Evolutionary conservation across 495 filamentous ascomycete species (phyloP).

Genomic region (Durotheca rogersii): DNA sequence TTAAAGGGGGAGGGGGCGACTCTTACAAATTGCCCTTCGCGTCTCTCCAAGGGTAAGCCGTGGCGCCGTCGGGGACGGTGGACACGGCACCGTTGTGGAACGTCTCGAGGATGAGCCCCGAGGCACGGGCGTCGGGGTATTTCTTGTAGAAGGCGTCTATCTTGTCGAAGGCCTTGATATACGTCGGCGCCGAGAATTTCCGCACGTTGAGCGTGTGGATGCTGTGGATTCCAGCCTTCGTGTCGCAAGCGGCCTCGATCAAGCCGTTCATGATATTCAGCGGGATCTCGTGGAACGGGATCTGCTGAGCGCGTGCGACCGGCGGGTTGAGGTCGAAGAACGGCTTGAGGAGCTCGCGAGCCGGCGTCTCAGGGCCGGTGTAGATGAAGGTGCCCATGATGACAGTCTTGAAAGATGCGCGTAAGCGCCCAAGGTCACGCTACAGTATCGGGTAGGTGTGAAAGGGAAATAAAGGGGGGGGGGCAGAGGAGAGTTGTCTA

Average conservation of each 20-base stretch:
- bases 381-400: conserved; percentile 28
- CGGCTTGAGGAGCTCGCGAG: conserved; percentile 17
- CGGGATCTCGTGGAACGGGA: conserved; percentile 8
- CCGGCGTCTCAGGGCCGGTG: conserved; percentile 24
- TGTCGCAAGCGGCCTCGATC: not conserved
- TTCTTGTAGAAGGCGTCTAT: conserved; percentile 22
- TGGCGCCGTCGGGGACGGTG: conserved; percentile 27
- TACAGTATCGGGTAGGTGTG: too few species aligned
- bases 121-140: conserved; percentile 11
- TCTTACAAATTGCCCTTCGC: conserved; percentile 36
- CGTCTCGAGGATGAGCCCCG: conserved; percentile 25
- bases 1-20: not conserved
- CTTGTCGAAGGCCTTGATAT: conserved; percentile 26
- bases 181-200: too few species aligned
- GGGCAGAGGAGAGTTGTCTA: not conserved
- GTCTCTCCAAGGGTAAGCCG: conserved; percentile 40
- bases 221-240: not conserved
- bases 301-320: conserved; percentile 2
- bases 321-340: conserved; percentile 26
- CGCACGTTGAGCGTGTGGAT: conserved; percentile 16
- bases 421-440: conserved; percentile 6
- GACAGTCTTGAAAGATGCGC: conserved; percentile 9
- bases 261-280: not conserved
- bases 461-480: not conserved
- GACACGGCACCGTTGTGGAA: conserved; percentile 36